Evolutionary conservation across 2,329 filamentous ascomycete species (phyloP).

Genomic region (Fusarium nygamai): DNA sequence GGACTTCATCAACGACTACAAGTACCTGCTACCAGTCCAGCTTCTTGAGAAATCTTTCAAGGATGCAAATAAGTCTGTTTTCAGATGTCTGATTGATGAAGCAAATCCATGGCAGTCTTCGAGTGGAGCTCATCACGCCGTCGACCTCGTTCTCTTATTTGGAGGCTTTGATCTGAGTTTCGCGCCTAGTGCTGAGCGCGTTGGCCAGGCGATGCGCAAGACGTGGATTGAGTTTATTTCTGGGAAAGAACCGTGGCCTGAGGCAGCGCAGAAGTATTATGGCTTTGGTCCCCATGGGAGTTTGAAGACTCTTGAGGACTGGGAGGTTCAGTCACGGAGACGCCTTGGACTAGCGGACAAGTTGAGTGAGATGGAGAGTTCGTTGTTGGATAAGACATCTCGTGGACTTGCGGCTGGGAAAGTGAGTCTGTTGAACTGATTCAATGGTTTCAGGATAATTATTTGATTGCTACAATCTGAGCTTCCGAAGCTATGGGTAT

Average conservation of each 20-base stretch:
- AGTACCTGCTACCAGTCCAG: conserved; percentile 44
- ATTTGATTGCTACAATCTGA: background rate
- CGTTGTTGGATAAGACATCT: conserved; percentile 43
- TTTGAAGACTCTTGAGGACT: conserved; percentile 45
- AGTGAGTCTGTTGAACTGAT: conserved; percentile 52
- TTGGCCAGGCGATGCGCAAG: conserved; percentile 51
- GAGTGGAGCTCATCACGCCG: conserved; percentile 57
- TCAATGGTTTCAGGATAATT: accelerated
- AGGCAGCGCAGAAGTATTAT: background rate
- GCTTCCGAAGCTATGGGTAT: accelerated
- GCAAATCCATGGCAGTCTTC: conserved; percentile 59
- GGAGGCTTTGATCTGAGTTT: conserved; percentile 51
- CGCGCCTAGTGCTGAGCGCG: conserved; percentile 45
- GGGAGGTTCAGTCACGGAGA: conserved; percentile 22
- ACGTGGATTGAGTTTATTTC: conserved; percentile 53
- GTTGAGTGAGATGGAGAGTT: conserved; percentile 34
- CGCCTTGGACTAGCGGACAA: conserved; percentile 20
- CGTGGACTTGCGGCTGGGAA: conserved; percentile 44
- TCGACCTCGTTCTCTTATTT: conserved; percentile 58
- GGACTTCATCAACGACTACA: conserved; percentile 50
- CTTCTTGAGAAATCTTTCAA: background rate
- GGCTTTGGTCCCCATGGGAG: conserved; percentile 52
- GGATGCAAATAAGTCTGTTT: conserved; percentile 46
- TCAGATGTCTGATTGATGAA: conserved; percentile 56
- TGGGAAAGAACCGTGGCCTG: conserved; percentile 50